Base-by-base conservation (phyloP, 371 early-diverging fungal species). In the Mortierella sp. region DNA sequence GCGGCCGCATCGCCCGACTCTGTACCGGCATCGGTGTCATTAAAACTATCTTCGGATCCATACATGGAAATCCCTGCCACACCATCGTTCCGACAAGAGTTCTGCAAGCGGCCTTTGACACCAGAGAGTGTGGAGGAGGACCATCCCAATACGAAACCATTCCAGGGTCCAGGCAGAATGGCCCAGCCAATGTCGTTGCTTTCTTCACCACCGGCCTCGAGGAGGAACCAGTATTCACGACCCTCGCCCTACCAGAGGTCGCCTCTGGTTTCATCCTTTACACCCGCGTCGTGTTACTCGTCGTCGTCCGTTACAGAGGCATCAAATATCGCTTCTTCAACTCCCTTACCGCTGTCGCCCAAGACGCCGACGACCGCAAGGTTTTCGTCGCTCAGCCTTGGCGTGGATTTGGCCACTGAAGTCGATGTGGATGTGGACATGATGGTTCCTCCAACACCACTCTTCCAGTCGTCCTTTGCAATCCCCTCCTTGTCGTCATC, bases 91-190 rank as follows among this genome's bases (percentile, higher is more conserved):
- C 46, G 72, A 14, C 60, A 60, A 31, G 72, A 72, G 56, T 65
- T 72, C 44, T 60, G 37, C 34, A 70, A 70, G 39, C 56, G 70
- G 5, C 70, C 70, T 0, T 26, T 62, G 27, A 70, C 70, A 0
- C 70, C 70, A 4, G 70, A 70, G n/a, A 47, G 26, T 27, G 46
- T 31, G 26, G 37, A 30, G 7, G 65, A 52, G 17, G 70, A 70
- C 21, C 58, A 54, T 24, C 70, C 70, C n/a, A 70, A 58, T 50
- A 70, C 62, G 27, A 70, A 70, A 52, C 70, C 70, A 19, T 70
- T 70, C 39, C 70, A 62, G 14, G 34, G 58, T 24, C 41, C 70
- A n/a, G 46, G 32, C 53, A 49, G 63, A 43, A 28, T 62, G 47
- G 42, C 58, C 28, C 30, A 48, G 3, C 59, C 70, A 23, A 66